Evolutionary conservation across 306 rosid species (phyloP).

Genomic region (Rosa persica): DNA sequence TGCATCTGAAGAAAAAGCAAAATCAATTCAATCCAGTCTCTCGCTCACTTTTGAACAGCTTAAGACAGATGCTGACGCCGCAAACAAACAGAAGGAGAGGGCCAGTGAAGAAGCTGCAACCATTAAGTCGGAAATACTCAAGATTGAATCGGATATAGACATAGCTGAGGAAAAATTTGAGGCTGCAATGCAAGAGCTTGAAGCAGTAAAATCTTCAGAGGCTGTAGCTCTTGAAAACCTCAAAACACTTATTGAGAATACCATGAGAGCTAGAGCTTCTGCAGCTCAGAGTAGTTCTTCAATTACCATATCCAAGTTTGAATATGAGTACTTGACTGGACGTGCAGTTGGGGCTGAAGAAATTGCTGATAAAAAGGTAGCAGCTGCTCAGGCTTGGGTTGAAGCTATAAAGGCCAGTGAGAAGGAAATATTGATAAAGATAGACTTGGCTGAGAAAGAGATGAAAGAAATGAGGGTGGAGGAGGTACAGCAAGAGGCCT

Average conservation of each 20-base stretch:
- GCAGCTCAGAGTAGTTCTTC: constrained; percentile 52
- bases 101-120: constrained; percentile 43
- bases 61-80: constrained; percentile 50
- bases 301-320: constrained; percentile 77
- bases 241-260: constrained; percentile 47
- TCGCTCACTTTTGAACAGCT: constrained; percentile 56
- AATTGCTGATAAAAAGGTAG: constrained; percentile 83
- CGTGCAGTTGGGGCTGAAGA: constrained; percentile 70
- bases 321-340: constrained; percentile 67
- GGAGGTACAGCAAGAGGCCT: constrained; percentile 44
- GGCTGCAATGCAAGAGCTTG: constrained; percentile 65
- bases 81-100: constrained; percentile 53
- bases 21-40: constrained; percentile 50
- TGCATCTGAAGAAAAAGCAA: constrained; percentile 66
- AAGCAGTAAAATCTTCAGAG: constrained; percentile 59
- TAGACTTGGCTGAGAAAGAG: constrained; percentile 54
- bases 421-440: constrained; percentile 62
- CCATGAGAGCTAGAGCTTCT: constrained; percentile 56
- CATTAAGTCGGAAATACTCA: constrained; percentile 44
- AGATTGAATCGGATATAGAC: constrained; percentile 58
- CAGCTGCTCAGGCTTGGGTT: constrained; percentile 82
- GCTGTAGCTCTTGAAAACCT: constrained; percentile 60
- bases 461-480: constrained; percentile 46
- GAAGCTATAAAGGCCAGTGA: constrained; percentile 90
- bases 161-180: constrained; percentile 58